These are phyloP conservation scores for Stachybotrys chartarum DNA, from an alignment of 2,329 filamentous ascomycete species.

Conservation along the genomic window DNA sequence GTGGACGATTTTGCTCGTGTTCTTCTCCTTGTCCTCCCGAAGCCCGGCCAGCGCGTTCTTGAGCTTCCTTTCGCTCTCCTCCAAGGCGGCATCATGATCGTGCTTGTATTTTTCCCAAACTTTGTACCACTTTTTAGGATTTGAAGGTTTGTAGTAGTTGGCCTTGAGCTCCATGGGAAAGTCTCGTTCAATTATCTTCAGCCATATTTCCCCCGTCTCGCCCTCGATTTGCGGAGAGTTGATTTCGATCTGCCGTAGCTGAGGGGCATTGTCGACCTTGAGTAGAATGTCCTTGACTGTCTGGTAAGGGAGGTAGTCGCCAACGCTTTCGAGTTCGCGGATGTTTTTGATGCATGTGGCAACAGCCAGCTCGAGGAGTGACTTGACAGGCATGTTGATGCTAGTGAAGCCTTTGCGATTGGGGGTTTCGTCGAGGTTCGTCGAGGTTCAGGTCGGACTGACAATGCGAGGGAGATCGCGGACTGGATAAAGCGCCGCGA, in stretches of 20 bases:
- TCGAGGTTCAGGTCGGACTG: background rate
- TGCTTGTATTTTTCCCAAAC: conserved; percentile 65
- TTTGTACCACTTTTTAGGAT: conserved; percentile 67
- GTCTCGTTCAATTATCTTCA: conserved; percentile 68
- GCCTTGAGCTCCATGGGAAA: conserved; percentile 58
- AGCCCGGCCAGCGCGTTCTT: conserved; percentile 50
- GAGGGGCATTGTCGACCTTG: conserved; percentile 63
- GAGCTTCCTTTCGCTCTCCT: conserved; percentile 53
- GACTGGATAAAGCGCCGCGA: background rate
- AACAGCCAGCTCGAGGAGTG: conserved; percentile 44
- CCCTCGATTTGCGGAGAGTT: conserved; percentile 70
- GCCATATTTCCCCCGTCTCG: conserved; percentile 68
- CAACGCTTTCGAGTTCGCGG: conserved; percentile 58
- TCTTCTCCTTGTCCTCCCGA: conserved; percentile 48
- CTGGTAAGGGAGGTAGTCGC: conserved; percentile 60
- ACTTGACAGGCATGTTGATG: conserved; percentile 34
- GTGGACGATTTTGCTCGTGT: conserved; percentile 48
- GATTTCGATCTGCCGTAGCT: conserved; percentile 67
- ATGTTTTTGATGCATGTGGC: conserved; percentile 46
- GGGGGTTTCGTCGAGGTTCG: background rate
- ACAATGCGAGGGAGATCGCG: background rate
- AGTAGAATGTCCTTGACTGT: conserved; percentile 58
- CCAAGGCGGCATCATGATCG: conserved; percentile 49
- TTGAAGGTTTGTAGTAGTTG: conserved; percentile 57
- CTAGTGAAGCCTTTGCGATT: background rate